A percentile compares a stretch with the other conserved stretches of the same genome.
Conservation (phyloP, 192 early-diverging fungal genomes). For the Umbelopsis sp. region DNA sequence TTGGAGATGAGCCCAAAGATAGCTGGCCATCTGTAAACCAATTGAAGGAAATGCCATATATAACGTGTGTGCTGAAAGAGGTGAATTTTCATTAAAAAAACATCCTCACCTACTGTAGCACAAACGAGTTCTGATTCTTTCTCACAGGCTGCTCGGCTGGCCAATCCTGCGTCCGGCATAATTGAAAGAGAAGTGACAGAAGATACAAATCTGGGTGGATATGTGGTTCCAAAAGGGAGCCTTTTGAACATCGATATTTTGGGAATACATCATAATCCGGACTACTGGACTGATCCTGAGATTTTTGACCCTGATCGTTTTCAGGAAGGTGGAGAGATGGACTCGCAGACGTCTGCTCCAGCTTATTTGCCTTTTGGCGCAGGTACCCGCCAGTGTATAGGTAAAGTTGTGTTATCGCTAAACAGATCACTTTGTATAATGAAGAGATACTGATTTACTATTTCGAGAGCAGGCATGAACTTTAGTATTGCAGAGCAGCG, state of each 20-base stretch:
- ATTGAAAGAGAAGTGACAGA: neutral
- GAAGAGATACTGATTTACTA: too few relatives aligned
- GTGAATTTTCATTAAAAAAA: neutral
- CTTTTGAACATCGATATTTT: slow-evolving; percentile 20
- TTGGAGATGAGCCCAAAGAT: slow-evolving; percentile 58
- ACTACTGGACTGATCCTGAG: slow-evolving; percentile 20
- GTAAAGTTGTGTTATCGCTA: neutral
- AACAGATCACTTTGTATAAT: too few relatives aligned
- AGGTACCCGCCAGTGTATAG: slow-evolving; percentile 4
- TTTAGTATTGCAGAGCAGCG: slow-evolving; percentile 57
- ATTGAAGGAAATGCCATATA: slow-evolving; percentile 51
- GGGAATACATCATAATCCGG: slow-evolving; percentile 17
- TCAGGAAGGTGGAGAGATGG: neutral
- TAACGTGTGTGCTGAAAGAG: slow-evolving; percentile 58
- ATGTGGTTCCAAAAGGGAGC: slow-evolving; percentile 10
- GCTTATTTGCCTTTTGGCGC: slow-evolving; percentile 1
- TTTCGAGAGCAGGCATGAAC: slow-evolving; percentile 7
- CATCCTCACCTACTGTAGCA: neutral
- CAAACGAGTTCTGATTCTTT: neutral
- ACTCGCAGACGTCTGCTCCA: neutral
- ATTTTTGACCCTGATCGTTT: slow-evolving; percentile 32
- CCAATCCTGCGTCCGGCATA: slow-evolving; percentile 1
- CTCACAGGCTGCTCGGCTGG: neutral
- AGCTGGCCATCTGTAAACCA: slow-evolving; percentile 52
- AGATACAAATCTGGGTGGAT: slow-evolving; percentile 7